phyloP scores from a whole-genome alignment of 352 stramenopile genomes.

The Globisporangium irregulare region DNA sequence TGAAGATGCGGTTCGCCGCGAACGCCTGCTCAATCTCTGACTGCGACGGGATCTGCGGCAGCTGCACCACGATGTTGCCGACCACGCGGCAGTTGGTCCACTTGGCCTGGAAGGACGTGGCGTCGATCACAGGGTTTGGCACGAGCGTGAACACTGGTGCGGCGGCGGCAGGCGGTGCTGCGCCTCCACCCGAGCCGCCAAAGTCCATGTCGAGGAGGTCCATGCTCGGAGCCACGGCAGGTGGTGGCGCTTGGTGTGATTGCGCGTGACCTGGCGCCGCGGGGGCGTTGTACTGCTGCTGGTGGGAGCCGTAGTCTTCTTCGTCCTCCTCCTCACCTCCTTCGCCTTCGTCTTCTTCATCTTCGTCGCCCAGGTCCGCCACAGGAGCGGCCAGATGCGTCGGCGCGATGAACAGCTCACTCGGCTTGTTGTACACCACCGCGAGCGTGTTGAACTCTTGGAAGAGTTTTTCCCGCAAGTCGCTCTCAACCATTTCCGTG shows the following conservation, averaged over 20 bases:
- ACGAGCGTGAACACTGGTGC: conserved; percentile 44
- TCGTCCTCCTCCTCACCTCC: conserved; percentile 35
- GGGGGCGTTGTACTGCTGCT: conserved; percentile 43
- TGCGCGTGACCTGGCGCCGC: neutral
- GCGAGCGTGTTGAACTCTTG: conserved; percentile 98
- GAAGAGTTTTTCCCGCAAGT: conserved; percentile 87
- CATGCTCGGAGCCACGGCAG: conserved; percentile 35
- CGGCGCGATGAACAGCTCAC: conserved; percentile 93
- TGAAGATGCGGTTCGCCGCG: conserved; percentile 51
- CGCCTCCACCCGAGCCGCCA: conserved; percentile 21
- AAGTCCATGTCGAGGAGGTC: conserved; percentile 83
- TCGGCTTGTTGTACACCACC: conserved; percentile 96
- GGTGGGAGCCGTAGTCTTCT: conserved; percentile 30
- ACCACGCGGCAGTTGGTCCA: conserved; percentile 73
- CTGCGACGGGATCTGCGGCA: conserved; percentile 55
- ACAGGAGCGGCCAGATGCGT: conserved; percentile 45
- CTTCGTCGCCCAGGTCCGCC: conserved; percentile 39
- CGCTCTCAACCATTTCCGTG: conserved; percentile 78
- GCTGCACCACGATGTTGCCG: conserved; percentile 52
- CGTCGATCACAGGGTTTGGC: conserved; percentile 73
- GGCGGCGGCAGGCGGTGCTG: conserved; percentile 16
- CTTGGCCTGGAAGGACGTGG: conserved; percentile 63
- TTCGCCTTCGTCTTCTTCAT: conserved; percentile 49
- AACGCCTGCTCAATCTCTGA: conserved; percentile 69
- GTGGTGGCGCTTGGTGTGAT: conserved; percentile 14